Base-by-base conservation (phyloP, 257 asterid genomes). In the Penstemon davidsonii region DNA sequence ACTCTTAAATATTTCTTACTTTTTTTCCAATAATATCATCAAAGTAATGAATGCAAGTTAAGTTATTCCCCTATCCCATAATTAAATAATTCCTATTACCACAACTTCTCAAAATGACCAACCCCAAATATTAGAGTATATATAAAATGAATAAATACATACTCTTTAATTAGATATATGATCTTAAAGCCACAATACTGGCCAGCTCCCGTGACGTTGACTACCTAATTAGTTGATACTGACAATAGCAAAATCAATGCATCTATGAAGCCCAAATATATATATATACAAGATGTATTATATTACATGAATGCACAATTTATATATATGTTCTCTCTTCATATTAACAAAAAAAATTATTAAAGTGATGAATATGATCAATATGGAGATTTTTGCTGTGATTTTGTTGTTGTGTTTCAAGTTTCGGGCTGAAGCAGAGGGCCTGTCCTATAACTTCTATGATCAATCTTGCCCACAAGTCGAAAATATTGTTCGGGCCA, bases 381-480 rank as follows among this genome's bases (percentile, higher is more conserved):
- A 70, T 25, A 19, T 47, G 56, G 63, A 42, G 66, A 64, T 52
- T 1, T 11, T 10, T 9, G 64, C 45, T 11, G 43, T 61, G 8
- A 11, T 66, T 11, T 15, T 63, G n/a, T 45, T 73, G 45, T 44
- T 45, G 40, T 9, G 72, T 33, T 55, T 25, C 8, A 13, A 40
- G 44, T 66, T 33, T 13, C 55, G 64, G 46, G 75, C 12, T 58
- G 67, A 56, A 33, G 73, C 37, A n/a, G 68, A 36, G 0, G 61
- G 56, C 12, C 65, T 86, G 4, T 70, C 76, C 15, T 75, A 55
- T 33, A 60, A 65, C 42, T 81, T 52, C 50, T 86, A 86, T 25
- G 42, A 59, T 3, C 13, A 77, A 38, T 55, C 82, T 13, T 83
- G 89, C 73, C 89, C 89, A 0, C 77, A 72, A 42, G 58, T 78